Evolutionary conservation across 805 yeast species (phyloP), one percentile per base, ranked within the genome.

Genomic region (Cyberlindnera nakhonratchasimensis): DNA sequence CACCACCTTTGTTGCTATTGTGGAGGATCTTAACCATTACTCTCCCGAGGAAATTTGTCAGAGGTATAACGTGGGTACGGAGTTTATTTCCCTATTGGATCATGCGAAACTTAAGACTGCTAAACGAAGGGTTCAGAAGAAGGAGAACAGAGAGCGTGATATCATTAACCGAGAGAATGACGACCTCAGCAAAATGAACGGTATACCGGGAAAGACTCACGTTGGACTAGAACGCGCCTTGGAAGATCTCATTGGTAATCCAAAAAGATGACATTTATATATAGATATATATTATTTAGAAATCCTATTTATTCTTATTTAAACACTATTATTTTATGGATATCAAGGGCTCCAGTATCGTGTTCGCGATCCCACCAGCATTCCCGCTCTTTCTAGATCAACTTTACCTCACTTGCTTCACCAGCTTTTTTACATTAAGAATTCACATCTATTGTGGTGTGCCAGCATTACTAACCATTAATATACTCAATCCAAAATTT

Each of bases 151-250:
- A 42, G 34, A 32, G 48, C 34, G 6, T 39, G 39, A 8, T 39
- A 38, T 26, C 22, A 34, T n/a, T 32, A 40, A 30, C 39, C 26
- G 21, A 33, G 42, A 35, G 29, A 23, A 4, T n/a, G n/a, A n/a
- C n/a, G 53, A 47, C 16, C 37, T 39, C 8, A 42, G 46, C 16
- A 41, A 52, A 29, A 46, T 46, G 49, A 50, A 46, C 30, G 55
- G 53, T 12, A 31, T 45, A 9, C 43, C 48, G 2, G 42, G 47
- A 6, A 24, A 37, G 21, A 44, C 37, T 4, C 37, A 48, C 13
- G 32, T 36, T 3, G 43, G 37, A 14, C 30, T 52, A 14, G 55
- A 52, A 35, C 40, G 47, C 17, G 42, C 55, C 4, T 25, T 52
- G 21, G 55, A 52, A 9, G 42, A 38, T 16, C 33, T 43, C 4